phyloP scores from a whole-genome alignment of 768 basidiomycete genomes.

The Lactifluus subvellereus region DNA sequence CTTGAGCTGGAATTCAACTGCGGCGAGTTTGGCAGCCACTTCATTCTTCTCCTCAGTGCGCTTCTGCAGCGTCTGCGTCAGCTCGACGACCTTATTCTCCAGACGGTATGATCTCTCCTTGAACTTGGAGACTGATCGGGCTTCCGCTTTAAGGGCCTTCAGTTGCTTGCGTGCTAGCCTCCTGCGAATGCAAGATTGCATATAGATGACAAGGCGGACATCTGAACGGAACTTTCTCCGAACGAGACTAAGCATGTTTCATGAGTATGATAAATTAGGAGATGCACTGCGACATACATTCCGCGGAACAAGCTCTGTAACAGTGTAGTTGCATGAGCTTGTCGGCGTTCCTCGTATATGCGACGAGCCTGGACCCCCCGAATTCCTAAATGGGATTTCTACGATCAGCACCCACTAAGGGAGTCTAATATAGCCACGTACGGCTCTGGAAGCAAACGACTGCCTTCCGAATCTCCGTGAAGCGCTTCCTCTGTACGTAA shows the following conservation, averaged over 20 bases:
- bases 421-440: slow-evolving; percentile 40
- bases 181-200: slow-evolving; percentile 91
- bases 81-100: slow-evolving; percentile 99
- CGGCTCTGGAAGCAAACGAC: slow-evolving; percentile 79
- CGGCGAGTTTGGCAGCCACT: slow-evolving; percentile 64
- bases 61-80: slow-evolving; percentile 88
- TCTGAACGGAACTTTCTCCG: slow-evolving; percentile 54
- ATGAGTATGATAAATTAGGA: slow-evolving; percentile 4
- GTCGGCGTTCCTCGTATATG: slow-evolving; percentile 51
- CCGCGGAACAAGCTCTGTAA: slow-evolving; percentile 87
- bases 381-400: slow-evolving; percentile 42
- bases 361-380: slow-evolving; percentile 71
- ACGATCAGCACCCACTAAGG: slow-evolving; percentile 10
- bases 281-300: slow-evolving; percentile 51
- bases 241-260: slow-evolving; percentile 38
- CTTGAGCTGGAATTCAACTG: slow-evolving; percentile 80
- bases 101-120: slow-evolving; percentile 97
- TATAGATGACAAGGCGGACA: slow-evolving; percentile 66
- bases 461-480: slow-evolving; percentile 54
- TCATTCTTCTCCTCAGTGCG: slow-evolving; percentile 89
- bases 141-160: slow-evolving; percentile 78
- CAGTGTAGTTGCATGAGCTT: slow-evolving; percentile 54
- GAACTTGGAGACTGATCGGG: slow-evolving; percentile 95
- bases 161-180: slow-evolving; percentile 83
- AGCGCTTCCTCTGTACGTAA: slow-evolving; percentile 67